Evolutionary conservation across 2,329 filamentous ascomycete species (phyloP), one percentile per base, ranked within the genome.

Genomic region (Catunica adiposa): DNA sequence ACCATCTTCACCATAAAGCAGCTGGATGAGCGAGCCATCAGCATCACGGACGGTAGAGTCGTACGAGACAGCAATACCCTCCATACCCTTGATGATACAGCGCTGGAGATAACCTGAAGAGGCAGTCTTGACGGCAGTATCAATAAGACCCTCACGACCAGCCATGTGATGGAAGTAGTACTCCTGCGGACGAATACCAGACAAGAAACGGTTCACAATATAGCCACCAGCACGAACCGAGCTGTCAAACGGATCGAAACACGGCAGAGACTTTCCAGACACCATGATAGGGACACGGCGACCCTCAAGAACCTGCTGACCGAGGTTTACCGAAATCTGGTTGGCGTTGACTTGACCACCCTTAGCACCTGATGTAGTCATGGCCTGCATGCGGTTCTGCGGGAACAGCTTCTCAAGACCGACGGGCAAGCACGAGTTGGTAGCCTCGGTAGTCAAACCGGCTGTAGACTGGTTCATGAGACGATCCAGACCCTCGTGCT

Each of bases 121-220:
- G 8, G 90, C 94, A 1, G 92, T 98, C 72, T 98, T 98, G 68
- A 98, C 92, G 61, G 92, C 92, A 20, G 92, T 98, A 77, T 98
- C 92, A 66, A 98, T 98, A 61, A 98, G 74, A 74, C 92, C 92
- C 76, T 98, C 94, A 71, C 92, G 82, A 63, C 94, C 94, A 65
- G 90, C 92, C 94, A 98, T 98, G 69, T 94, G 89, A 78, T 98
- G 92, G 74, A 98, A 98, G 68, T 90, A 98, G 68, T 96, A 98
- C 67, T 98, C 94, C 65, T 98, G 92, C 3, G 92, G 92, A 55
- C 90, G 82, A 59, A 98, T 92, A 59, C 92, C 92, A 23, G 94
- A 98, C 75, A 98, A 84, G 78, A 98, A 98, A 66, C 92, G 88
- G 65, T 94, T 88, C 52, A 86, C 85, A 61, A 98, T 86, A 69